phyloP scores from a whole-genome alignment of 257 asterid genomes.

The Solanum chmielewskii region DNA sequence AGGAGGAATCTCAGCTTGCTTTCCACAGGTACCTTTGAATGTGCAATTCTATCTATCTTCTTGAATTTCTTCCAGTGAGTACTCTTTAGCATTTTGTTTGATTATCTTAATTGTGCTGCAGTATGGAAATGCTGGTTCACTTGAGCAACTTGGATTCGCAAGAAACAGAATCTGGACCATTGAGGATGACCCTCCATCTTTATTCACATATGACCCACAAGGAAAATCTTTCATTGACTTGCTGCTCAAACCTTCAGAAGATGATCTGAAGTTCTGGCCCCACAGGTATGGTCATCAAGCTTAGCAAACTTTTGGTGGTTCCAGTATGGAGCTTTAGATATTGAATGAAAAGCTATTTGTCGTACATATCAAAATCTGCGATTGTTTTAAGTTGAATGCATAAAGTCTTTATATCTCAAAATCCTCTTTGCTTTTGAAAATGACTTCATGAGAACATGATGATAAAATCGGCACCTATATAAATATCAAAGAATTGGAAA shows the following conservation, averaged over 20 bases:
- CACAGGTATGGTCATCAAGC: conserved; percentile 37
- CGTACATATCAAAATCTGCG: background rate
- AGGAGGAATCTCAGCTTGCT: conserved; percentile 84
- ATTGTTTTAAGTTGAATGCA: background rate
- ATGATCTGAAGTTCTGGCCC: conserved; percentile 85
- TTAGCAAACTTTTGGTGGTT: background rate
- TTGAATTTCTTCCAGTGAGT: background rate
- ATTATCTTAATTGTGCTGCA: conserved; percentile 12
- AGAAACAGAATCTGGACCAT: conserved; percentile 74
- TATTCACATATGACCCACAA: conserved; percentile 35
- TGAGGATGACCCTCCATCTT: conserved; percentile 74
- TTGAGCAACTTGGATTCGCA: conserved; percentile 81
- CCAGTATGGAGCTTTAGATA: background rate
- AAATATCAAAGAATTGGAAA: background rate
- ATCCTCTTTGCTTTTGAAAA: background rate
- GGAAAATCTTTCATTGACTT: conserved; percentile 76
- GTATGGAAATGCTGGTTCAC: conserved; percentile 62
- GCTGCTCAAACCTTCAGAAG: conserved; percentile 78
- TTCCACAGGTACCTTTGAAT: conserved; percentile 61
- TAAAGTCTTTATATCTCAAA: background rate
- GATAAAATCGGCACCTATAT: background rate
- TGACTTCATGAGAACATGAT: background rate
- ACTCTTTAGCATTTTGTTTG: background rate
- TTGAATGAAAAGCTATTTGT: background rate
- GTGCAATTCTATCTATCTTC: background rate